phyloP scores from a whole-genome alignment of 1,284 basidiomycete species.

The Apiotrichum porosum region DNA sequence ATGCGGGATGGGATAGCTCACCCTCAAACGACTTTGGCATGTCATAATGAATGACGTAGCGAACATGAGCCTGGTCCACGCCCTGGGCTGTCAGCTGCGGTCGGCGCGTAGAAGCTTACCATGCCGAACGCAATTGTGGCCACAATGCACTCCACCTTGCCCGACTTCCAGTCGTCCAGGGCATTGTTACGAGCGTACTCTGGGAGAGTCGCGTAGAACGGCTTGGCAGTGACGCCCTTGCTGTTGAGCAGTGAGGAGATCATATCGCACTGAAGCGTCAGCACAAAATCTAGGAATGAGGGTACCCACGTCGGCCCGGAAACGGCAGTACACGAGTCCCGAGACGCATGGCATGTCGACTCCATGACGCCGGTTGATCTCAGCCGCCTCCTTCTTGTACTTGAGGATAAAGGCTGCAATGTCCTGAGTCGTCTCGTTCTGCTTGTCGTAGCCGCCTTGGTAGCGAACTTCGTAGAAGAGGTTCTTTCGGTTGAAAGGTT shows the following conservation, averaged over 20 bases:
- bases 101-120: too few relatives aligned
- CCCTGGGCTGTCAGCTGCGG: too few relatives aligned
- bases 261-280: constrained; percentile 6
- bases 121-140: constrained; percentile 78
- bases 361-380: constrained; percentile 20
- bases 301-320: constrained; percentile 25
- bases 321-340: constrained; percentile 75
- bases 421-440: constrained; percentile 42
- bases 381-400: constrained; percentile 21
- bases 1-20: constrained; percentile 39
- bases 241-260: constrained; percentile 59
- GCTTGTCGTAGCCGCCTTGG: constrained; percentile 1
- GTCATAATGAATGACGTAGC: constrained; percentile 59
- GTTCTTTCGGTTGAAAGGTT: constrained; percentile 74
- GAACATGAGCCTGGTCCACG: constrained; percentile 76
- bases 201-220: constrained; percentile 68
- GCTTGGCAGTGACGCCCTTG: constrained; percentile 62
- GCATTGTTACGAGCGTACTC: constrained; percentile 52
- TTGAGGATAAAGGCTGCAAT: constrained; percentile 61
- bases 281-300: not conserved
- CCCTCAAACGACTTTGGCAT: constrained; percentile 79
- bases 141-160: constrained; percentile 51
- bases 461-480: constrained; percentile 64
- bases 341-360: constrained; percentile 54
- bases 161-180: constrained; percentile 57